Base-by-base conservation (phyloP, 108 stramenopile genomes). In the Pseudonitzschia delicatissima region DNA sequence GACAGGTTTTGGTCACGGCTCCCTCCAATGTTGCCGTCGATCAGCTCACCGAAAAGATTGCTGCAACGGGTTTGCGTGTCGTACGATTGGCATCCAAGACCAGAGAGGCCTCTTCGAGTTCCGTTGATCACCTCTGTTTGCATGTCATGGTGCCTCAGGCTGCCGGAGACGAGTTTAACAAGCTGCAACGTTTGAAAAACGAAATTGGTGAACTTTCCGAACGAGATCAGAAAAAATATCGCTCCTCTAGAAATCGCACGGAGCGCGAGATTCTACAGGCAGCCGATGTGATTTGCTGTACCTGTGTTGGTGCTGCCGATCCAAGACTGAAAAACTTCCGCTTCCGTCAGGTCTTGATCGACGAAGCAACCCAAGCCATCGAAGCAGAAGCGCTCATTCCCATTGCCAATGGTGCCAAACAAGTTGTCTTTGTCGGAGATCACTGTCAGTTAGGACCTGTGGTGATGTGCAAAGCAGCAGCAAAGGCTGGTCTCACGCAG, bases 11-110 rank as follows among this genome's bases (percentile, higher is more conserved):
- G 28, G 98, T 99, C 33, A 93, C 93, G 21, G 97, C 98, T 25
- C 98, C 98, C 1, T 91, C 88, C 40, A 99, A 99, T 71, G 96
- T 99, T 49, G 98, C 98, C 4, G 98, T 98, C 37, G 98, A 99
- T 88, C 97, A 98, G 57, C 79, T 99, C 59, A 96, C 97, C 8
- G 97, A 95, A 70, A 98, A 98, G 71, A 98, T 99, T 77, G 92
- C 95, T 42, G 88, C 87, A 17, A 95, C 98, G 1, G 97, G 97
- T 44, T 73, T 99, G 48, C 90, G 93, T 45, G 97, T 98, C 0
- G 97, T 99, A 21, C 91, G 97, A 29, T 69, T 99, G 34, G 85
- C 88, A 2, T 92, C 91, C 58, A 97, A 98, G 68, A 96, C 97
- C n/a, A 82, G 97, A 15, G 99, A 98, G 67, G 84, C 87, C 20